Evolutionary conservation across 1,284 basidiomycete species (phyloP), one percentile per base, ranked within the genome.

Genomic region (Tetrapyrgos nigripes): DNA sequence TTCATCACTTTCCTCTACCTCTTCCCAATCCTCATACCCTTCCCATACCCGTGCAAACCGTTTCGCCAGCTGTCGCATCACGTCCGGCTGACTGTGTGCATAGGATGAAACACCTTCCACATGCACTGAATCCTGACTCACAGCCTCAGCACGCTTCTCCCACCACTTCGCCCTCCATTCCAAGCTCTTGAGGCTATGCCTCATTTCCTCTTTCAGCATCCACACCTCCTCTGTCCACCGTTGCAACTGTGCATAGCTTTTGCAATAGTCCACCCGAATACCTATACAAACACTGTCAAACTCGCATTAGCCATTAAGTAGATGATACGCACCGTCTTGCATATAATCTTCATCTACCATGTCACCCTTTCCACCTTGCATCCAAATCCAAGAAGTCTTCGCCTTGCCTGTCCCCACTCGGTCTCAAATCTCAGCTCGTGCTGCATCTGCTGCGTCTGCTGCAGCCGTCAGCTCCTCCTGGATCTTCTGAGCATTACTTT

Each of bases 351-450:
- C 35, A 13, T 26, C 37, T 6, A 23, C 33, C 37, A 53, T 4
- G 5, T 53, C 26, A 21, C 26, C 24, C 19, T 11, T 53, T 11
- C 37, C 52, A 13, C 29, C 21, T 9, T 27, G 23, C 52, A 53
- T 53, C 52, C 52, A 53, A 4, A 53, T 53, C 52, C 52, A 53
- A n/a, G 52, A 53, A 11, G 43, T 23, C 24, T 28, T 44, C 19
- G 17, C 40, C 8, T 37, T 11, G 5, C n/a, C 52, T 17, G 19
- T 53, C 40, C 28, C 50, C 29, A 13, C 29, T n/a, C 31, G 4
- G 17, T 35, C 50, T 40, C 31, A n/a, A 37, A 52, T 40, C 8
- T 52, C 33, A n/a, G 5, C 50, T 23, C 37, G 13, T 10, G 50
- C 40, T 5, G 40, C 13, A 17, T 37, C 4, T 13, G 23, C 50